Evolutionary conservation across 140 eudicot genomes (phyloP).

Genomic region (Flaveria floridana): DNA sequence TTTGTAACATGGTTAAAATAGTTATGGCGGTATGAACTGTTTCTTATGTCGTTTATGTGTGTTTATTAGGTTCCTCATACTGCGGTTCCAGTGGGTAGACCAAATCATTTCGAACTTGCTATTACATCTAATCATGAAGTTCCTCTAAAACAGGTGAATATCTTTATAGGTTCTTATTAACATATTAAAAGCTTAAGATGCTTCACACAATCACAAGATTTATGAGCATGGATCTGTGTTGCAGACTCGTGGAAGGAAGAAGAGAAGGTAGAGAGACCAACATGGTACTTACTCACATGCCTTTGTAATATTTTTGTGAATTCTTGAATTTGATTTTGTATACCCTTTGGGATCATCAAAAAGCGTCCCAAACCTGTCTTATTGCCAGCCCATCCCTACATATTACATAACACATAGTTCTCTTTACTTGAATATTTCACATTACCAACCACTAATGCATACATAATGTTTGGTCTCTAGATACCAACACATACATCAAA

Average conservation of each 20-base stretch:
- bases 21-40: neutral
- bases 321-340: neutral
- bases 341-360: neutral
- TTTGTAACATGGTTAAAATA: neutral
- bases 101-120: conserved; percentile 21
- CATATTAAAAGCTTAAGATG: neutral
- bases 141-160: conserved; percentile 30
- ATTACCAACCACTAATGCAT: too few relatives aligned
- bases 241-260: conserved; percentile 41
- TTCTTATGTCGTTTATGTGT: conserved; percentile 16
- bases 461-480: too few relatives aligned
- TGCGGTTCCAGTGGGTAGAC: conserved; percentile 34
- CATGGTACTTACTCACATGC: conserved; percentile 18
- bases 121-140: conserved; percentile 30
- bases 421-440: too few relatives aligned
- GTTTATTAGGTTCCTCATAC: conserved; percentile 32
- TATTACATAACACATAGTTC: neutral
- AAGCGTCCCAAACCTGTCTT: neutral
- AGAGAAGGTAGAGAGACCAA: conserved; percentile 31
- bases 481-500: too few relatives aligned
- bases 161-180: neutral
- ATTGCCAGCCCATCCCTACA: neutral
- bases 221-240: conserved; percentile 25
- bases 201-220: conserved; percentile 9
- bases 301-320: neutral